These are phyloP conservation scores for Trametes cubensis DNA, from an alignment of 768 basidiomycete species.

Conservation along the genomic window DNA sequence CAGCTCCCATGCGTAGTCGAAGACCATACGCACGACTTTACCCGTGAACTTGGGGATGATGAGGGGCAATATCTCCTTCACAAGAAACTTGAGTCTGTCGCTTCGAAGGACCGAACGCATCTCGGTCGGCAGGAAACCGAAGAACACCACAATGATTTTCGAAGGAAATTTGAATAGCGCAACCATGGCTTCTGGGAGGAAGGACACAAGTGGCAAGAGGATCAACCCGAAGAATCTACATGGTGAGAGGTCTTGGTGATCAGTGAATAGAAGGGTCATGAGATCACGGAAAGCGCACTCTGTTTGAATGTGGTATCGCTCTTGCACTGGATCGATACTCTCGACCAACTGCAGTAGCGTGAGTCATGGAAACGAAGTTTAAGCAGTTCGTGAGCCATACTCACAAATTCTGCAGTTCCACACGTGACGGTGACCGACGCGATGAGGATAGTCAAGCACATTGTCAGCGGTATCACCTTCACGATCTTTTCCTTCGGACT, in stretches of 20 bases:
- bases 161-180: slow-evolving; percentile 40
- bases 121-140: too few species aligned
- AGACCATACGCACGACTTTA: too few species aligned
- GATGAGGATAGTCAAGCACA: slow-evolving; percentile 53
- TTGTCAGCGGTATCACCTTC: slow-evolving; percentile 50
- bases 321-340: slow-evolving; percentile 58
- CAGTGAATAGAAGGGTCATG: neutral
- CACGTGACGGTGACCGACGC: slow-evolving; percentile 63
- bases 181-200: slow-evolving; percentile 67
- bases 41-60: too few species aligned
- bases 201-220: slow-evolving; percentile 71
- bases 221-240: slow-evolving; percentile 72
- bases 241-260: too few species aligned
- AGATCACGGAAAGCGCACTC: slow-evolving; percentile 45
- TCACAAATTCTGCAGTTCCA: slow-evolving; percentile 71
- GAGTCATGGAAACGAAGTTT: neutral
- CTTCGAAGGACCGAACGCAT: too few species aligned
- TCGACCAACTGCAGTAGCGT: slow-evolving; percentile 53
- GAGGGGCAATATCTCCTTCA: too few species aligned
- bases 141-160: too few species aligned
- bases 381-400: slow-evolving; percentile 14
- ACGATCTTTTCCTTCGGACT: too few species aligned
- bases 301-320: slow-evolving; percentile 44
- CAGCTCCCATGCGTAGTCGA: too few species aligned
- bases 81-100: too few species aligned